These are phyloP conservation scores for Neonectria punicea DNA, from an alignment of 2,329 filamentous ascomycete genomes.

Conservation along the genomic window DNA sequence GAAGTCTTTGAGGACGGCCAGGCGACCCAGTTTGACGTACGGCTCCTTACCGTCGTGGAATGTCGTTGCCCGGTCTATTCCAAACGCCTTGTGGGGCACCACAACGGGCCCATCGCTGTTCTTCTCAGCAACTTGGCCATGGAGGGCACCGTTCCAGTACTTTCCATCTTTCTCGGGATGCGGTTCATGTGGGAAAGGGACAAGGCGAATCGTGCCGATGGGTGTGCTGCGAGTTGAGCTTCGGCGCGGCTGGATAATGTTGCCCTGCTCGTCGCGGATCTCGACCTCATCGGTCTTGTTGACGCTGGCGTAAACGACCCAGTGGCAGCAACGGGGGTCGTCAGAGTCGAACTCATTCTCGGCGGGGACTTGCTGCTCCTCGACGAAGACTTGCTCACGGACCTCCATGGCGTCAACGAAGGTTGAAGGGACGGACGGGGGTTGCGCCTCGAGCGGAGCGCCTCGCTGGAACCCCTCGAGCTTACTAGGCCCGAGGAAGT, in stretches of 20 bases:
- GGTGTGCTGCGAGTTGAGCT: constrained; percentile 59
- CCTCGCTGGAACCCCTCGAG: constrained; percentile 59
- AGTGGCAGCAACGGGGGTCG: constrained; percentile 83
- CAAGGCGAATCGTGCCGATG: constrained; percentile 81
- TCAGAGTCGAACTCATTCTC: constrained; percentile 84
- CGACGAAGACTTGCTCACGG: constrained; percentile 69
- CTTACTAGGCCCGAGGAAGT: constrained; percentile 59
- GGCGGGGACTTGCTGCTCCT: constrained; percentile 66
- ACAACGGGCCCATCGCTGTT: constrained; percentile 7
- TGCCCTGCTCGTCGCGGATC: constrained; percentile 55
- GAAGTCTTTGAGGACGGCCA: constrained; percentile 75
- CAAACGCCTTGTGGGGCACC: constrained; percentile 33
- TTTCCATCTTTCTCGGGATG: constrained; percentile 65
- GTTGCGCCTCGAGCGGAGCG: constrained; percentile 55
- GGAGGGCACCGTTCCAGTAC: constrained; percentile 59
- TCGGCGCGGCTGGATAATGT: constrained; percentile 53
- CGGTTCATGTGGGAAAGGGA: constrained; percentile 80
- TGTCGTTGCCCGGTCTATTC: constrained; percentile 57
- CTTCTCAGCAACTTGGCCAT: constrained; percentile 34
- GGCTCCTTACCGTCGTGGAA: constrained; percentile 73
- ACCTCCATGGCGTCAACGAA: constrained; percentile 75
- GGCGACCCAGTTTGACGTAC: constrained; percentile 83
- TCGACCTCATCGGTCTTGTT: constrained; percentile 57
- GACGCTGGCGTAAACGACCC: constrained; percentile 82
- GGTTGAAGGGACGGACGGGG: constrained; percentile 57